Base-by-base conservation (phyloP, 352 stramenopile species). In the Phytophthora vignae region DNA sequence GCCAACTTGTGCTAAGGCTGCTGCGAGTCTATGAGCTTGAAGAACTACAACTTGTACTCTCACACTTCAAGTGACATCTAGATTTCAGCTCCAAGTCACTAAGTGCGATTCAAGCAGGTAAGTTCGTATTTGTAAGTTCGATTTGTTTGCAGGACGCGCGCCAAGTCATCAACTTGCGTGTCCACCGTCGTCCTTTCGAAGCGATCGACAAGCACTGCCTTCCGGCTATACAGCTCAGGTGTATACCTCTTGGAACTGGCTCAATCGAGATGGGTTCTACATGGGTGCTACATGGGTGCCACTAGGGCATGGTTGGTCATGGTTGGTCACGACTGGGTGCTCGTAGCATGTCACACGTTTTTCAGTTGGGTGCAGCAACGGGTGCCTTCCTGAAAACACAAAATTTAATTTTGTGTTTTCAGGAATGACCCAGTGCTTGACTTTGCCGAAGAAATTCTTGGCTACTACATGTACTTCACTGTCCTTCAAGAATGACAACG, bases 401-500 rank as follows among this genome's bases (percentile, higher is more conserved):
- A n/a, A n/a, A n/a, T n/a, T n/a, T n/a, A n/a, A n/a, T n/a, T n/a
- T n/a, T n/a, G n/a, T n/a, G n/a, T n/a, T n/a, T n/a, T n/a, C n/a
- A n/a, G n/a, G n/a, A n/a, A n/a, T n/a, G n/a, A n/a, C n/a, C n/a
- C n/a, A 29, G 25, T 29, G 4, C 25, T 29, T 29, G 25, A 29
- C 25, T 15, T 27, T 21, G 46, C 46, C 19, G n/a, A 27, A 53
- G n/a, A 27, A 53, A 25, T 17, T 25, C 15, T 27, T 19, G 42
- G 42, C 10, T n/a, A n/a, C n/a, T n/a, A n/a, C n/a, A n/a, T n/a
- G n/a, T 46, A 12, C 33, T 21, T 60, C 5, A 12, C n/a, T 36
- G 19, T 22, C 62, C 40, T 63, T 63, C 40, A 69, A 60, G 5
- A 29, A 68, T 64, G 44, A 8, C 11, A 12, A 19, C 15, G 22